These are phyloP conservation scores for Aspergillus caelatus DNA, from an alignment of 2,329 filamentous ascomycete species.

Conservation along the genomic window DNA sequence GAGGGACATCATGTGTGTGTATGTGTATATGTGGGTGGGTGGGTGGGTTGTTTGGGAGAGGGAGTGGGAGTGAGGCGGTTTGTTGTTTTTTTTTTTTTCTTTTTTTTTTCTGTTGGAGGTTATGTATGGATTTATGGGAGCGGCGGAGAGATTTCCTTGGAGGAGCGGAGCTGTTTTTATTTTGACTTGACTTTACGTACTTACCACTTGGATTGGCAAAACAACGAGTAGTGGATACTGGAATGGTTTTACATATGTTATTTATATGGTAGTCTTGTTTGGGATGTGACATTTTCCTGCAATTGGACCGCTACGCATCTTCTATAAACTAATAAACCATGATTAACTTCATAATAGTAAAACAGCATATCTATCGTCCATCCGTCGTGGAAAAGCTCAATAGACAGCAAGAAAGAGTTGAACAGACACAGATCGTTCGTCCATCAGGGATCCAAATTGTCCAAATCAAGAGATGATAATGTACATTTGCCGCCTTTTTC, in stretches of 20 bases:
- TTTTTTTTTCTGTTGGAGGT: not conserved
- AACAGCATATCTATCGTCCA: conserved; percentile 7
- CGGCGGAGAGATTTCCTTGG: conserved; percentile 1
- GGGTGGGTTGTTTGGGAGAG: not conserved
- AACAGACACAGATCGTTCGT: conserved; percentile 8
- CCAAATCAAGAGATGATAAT: conserved; percentile 36
- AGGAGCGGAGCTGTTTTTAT: not conserved
- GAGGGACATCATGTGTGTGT: conserved; percentile 17
- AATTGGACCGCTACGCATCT: not conserved
- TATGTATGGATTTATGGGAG: not conserved
- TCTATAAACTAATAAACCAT: not conserved
- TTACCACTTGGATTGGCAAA: not conserved
- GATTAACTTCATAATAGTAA: conserved; percentile 4
- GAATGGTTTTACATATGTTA: too few species aligned
- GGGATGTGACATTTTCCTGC: too few species aligned
- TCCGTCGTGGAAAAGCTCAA: not conserved
- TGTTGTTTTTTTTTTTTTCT: too few species aligned
- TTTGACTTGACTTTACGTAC: not conserved
- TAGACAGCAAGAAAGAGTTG: not conserved
- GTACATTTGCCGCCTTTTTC: conserved; percentile 40
- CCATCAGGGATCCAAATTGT: conserved; percentile 23
- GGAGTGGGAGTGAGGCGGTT: not conserved
- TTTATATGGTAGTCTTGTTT: too few species aligned
- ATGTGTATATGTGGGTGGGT: not conserved
- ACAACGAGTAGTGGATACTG: too few species aligned